phyloP scores from a whole-genome alignment of 2,329 filamentous ascomycete genomes.

The Microsporum audouinii region DNA sequence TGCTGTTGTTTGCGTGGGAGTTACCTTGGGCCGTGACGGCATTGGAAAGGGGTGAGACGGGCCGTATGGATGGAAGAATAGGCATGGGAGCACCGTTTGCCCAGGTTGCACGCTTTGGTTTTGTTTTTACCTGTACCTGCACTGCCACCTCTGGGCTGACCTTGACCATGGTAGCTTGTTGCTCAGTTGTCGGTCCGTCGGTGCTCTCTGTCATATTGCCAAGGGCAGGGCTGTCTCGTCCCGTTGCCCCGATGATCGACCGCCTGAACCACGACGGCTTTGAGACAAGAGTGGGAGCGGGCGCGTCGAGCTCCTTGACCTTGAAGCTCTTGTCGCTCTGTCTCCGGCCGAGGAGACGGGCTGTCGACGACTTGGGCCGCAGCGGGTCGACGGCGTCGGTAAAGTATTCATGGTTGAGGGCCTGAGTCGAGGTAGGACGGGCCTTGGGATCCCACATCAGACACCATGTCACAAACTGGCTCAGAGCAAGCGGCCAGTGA shows the following conservation, averaged over 20 bases:
- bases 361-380: conserved; percentile 79
- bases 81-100: conserved; percentile 85
- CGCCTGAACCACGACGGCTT: conserved; percentile 97
- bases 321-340: conserved; percentile 68
- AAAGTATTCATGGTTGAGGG: conserved; percentile 93
- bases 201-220: conserved; percentile 33
- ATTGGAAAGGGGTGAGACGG: conserved; percentile 93
- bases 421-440: conserved; percentile 82
- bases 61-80: conserved; percentile 85
- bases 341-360: conserved; percentile 75
- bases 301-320: conserved; percentile 51
- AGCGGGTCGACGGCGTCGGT: conserved; percentile 82
- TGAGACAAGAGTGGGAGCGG: conserved; percentile 50
- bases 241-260: conserved; percentile 63
- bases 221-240: conserved; percentile 54
- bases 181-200: conserved; percentile 21
- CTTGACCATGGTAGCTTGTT: conserved; percentile 29
- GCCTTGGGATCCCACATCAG: conserved; percentile 96
- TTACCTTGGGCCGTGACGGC: conserved; percentile 81
- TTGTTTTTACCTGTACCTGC: conserved; percentile 19
- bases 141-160: conserved; percentile 30
- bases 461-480: conserved; percentile 95
- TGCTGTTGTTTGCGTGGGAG: conserved; percentile 36
- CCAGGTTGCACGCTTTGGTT: conserved; percentile 84
- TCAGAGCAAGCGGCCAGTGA: conserved; percentile 80